These are phyloP conservation scores for Rhodotorula babjevae DNA, from an alignment of 768 basidiomycete genomes.

Conservation along the genomic window DNA sequence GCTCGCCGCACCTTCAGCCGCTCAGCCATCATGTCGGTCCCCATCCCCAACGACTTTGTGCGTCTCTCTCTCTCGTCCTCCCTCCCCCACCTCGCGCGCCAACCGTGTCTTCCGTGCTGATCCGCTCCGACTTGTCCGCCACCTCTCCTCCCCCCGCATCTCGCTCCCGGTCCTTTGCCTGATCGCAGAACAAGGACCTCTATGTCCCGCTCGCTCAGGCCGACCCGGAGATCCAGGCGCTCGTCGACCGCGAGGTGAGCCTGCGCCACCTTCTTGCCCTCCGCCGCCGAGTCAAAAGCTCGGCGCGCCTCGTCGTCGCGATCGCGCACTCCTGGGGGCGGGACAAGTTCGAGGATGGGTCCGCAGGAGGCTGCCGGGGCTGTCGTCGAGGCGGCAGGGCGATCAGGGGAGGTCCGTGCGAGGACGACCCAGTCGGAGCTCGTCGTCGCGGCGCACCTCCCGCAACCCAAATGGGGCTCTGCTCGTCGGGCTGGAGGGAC, in stretches of 20 bases:
- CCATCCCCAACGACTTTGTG: conserved; percentile 50
- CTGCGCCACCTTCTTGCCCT: not conserved
- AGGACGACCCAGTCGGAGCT: too few species aligned
- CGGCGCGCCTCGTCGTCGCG: too few species aligned
- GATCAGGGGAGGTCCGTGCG: too few species aligned
- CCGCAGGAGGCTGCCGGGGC: too few species aligned
- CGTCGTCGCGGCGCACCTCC: too few species aligned
- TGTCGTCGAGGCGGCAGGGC: too few species aligned
- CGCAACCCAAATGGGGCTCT: too few species aligned
- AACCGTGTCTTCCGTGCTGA: too few species aligned
- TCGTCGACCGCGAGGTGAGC: conserved; percentile 65
- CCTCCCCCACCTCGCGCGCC: not conserved
- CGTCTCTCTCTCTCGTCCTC: not conserved
- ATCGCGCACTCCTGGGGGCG: too few species aligned
- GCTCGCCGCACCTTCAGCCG: not conserved
- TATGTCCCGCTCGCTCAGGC: conserved; percentile 82
- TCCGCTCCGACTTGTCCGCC: not conserved
- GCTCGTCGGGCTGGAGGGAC: too few species aligned
- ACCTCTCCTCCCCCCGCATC: not conserved
- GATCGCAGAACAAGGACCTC: conserved; percentile 74
- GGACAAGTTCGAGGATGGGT: too few species aligned
- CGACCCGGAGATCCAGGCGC: conserved; percentile 91
- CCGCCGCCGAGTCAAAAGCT: not conserved
- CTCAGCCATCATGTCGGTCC: conserved; percentile 41
- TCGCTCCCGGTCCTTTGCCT: too few species aligned